Conservation (phyloP, 805 yeast species). For the Kodamaea sagamina region DNA sequence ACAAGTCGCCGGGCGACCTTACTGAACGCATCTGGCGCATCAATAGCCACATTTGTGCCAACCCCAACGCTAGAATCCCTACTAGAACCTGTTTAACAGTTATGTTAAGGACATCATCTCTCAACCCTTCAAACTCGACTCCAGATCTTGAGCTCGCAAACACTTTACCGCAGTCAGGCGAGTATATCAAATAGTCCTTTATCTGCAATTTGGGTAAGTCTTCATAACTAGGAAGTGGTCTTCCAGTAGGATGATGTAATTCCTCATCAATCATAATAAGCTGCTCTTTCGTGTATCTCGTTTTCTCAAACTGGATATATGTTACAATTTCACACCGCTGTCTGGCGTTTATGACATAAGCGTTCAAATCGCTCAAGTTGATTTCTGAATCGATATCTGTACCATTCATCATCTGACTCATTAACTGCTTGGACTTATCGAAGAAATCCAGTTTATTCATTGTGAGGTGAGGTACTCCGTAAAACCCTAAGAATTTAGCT, state of each 20-base stretch:
- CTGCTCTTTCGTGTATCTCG: slow-evolving; percentile 53
- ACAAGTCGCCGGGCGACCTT: slow-evolving; percentile 77
- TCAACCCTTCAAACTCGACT: slow-evolving; percentile 50
- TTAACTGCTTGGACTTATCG: slow-evolving; percentile 46
- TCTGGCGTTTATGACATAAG: slow-evolving; percentile 31
- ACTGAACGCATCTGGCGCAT: slow-evolving; percentile 70
- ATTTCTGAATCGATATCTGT: slow-evolving; percentile 44
- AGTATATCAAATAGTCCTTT: slow-evolving; percentile 62
- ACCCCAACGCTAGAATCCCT: slow-evolving; percentile 47
- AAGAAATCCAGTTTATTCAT: slow-evolving; percentile 41
- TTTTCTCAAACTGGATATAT: slow-evolving; percentile 68
- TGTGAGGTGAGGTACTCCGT: slow-evolving; percentile 60
- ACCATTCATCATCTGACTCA: slow-evolving; percentile 45
- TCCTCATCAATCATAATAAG: slow-evolving; percentile 70
- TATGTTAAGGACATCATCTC: slow-evolving; percentile 48
- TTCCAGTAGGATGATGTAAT: slow-evolving; percentile 69
- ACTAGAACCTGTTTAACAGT: slow-evolving; percentile 45
- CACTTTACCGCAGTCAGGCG: slow-evolving; percentile 84
- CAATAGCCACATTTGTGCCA: slow-evolving; percentile 54
- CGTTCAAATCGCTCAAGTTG: slow-evolving; percentile 39
- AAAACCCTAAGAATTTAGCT: slow-evolving; percentile 64
- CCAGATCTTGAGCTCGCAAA: slow-evolving; percentile 24
- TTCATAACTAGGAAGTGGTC: slow-evolving; percentile 54
- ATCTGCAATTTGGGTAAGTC: slow-evolving; percentile 57
- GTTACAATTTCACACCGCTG: slow-evolving; percentile 69